phyloP scores from a whole-genome alignment of 2,329 filamentous ascomycete genomes.

The Hypoxylon sp. region DNA sequence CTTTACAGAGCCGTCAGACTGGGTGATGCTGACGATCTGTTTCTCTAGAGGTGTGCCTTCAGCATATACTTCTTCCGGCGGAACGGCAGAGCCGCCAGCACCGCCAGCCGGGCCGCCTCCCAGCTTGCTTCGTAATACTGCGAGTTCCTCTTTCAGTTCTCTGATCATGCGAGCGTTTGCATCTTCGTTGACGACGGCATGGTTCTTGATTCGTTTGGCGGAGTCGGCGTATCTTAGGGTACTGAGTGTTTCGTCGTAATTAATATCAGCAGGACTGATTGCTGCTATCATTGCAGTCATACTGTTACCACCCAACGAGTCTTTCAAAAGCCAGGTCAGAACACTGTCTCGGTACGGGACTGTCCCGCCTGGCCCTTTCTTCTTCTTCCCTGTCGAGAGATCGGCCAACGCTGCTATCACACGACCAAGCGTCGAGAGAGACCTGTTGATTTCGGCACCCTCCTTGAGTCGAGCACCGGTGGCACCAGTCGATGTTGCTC shows the following conservation, averaged over 20 bases:
- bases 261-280: constrained; percentile 98
- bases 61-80: constrained; percentile 86
- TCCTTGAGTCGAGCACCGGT: constrained; percentile 96
- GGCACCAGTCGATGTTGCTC: constrained; percentile 96
- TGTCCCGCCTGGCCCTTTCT: constrained; percentile 77
- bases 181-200: constrained; percentile 98
- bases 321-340: constrained; percentile 95
- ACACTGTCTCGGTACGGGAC: constrained; percentile 98
- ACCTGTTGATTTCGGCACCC: constrained; percentile 98
- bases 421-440: constrained; percentile 93
- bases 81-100: constrained; percentile 60
- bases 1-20: constrained; percentile 85
- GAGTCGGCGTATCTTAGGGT: constrained; percentile 97
- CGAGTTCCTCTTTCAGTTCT: constrained; percentile 94
- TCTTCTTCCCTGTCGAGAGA: constrained; percentile 85
- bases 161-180: constrained; percentile 99
- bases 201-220: constrained; percentile 99
- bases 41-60: constrained; percentile 93
- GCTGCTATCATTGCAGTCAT: constrained; percentile 99
- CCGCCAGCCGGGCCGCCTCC: constrained; percentile 65
- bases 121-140: constrained; percentile 86
- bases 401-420: constrained; percentile 97
- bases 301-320: constrained; percentile 96
- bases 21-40: constrained; percentile 95
- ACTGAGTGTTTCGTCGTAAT: constrained; percentile 97